Percentiles rank a stretch among this genome's conserved stretches.
phyloP scores from a whole-genome alignment of 2,329 filamentous ascomycete species.

The Epichloe elymi region DNA sequence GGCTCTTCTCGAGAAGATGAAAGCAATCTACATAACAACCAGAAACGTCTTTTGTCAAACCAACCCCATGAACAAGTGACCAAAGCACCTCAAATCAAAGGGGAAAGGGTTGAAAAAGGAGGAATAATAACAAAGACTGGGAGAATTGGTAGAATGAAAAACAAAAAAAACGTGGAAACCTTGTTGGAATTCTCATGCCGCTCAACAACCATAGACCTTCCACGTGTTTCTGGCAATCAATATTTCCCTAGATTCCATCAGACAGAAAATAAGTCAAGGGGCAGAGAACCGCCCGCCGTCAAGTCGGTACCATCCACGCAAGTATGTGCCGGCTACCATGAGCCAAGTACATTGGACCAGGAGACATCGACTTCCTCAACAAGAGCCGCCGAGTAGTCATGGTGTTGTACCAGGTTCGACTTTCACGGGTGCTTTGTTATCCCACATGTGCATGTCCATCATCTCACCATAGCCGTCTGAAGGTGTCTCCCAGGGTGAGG shows the following conservation, averaged over 20 bases:
- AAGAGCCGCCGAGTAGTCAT: not conserved
- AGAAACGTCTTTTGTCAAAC: not conserved
- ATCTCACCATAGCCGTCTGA: slow-evolving; percentile 12
- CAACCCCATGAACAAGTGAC: not conserved
- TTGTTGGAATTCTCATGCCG: not conserved
- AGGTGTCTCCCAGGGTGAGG: slow-evolving; percentile 16
- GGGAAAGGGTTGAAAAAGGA: not conserved
- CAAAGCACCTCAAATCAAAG: not conserved
- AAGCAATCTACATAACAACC: slow-evolving; percentile 17
- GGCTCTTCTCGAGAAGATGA: slow-evolving; percentile 22
- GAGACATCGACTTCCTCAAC: not conserved
- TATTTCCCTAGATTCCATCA: too few species aligned
- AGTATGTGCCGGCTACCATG: not conserved
- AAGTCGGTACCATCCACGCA: not conserved
- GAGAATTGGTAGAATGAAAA: not conserved
- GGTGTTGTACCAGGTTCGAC: slow-evolving; percentile 12
- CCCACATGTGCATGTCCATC: slow-evolving; percentile 18
- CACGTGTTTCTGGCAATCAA: not conserved
- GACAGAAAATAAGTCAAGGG: too few species aligned
- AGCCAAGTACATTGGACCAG: not conserved
- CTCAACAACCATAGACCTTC: not conserved
- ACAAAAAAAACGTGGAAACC: not conserved
- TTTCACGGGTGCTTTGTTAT: slow-evolving; percentile 16
- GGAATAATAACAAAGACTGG: not conserved
- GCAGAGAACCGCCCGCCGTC: too few species aligned